These are phyloP conservation scores for Fusarium udum DNA, from an alignment of 2,329 filamentous ascomycete species.

Conservation along the genomic window DNA sequence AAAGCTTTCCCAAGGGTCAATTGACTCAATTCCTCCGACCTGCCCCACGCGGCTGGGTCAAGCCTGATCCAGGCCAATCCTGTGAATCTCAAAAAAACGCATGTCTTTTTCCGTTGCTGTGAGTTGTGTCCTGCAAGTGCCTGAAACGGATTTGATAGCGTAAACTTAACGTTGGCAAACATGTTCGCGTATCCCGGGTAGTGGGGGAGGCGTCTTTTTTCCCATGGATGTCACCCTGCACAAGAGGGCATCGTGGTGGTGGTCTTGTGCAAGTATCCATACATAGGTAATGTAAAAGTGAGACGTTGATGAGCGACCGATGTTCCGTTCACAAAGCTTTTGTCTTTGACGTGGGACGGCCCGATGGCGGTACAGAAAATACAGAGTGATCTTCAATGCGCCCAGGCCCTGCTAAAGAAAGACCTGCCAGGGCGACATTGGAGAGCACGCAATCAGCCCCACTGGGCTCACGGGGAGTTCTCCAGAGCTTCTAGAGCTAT, in stretches of 20 bases:
- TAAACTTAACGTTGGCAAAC: conserved; percentile 33
- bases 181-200: conserved; percentile 27
- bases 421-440: conserved; percentile 17
- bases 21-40: conserved; percentile 24
- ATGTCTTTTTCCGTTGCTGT: conserved; percentile 15
- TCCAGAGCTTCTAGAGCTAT: conserved; percentile 20
- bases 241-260: conserved; percentile 19
- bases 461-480: conserved; percentile 37
- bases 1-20: conserved; percentile 20
- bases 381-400: conserved; percentile 5
- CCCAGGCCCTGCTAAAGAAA: conserved; percentile 15
- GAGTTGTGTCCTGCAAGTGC: conserved; percentile 21
- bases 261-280: not conserved
- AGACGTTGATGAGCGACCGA: conserved; percentile 23
- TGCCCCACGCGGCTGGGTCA: conserved; percentile 25
- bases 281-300: not conserved
- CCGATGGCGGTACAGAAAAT: conserved; percentile 9
- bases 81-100: conserved; percentile 1
- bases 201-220: conserved; percentile 21
- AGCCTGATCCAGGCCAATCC: conserved; percentile 26
- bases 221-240: conserved; percentile 10
- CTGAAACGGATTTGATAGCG: conserved; percentile 31
- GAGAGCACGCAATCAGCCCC: conserved; percentile 37
- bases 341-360: not conserved
- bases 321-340: conserved; percentile 5